Base-by-base conservation (phyloP, 208 protist genomes). In the Polymyxa betae region DNA sequence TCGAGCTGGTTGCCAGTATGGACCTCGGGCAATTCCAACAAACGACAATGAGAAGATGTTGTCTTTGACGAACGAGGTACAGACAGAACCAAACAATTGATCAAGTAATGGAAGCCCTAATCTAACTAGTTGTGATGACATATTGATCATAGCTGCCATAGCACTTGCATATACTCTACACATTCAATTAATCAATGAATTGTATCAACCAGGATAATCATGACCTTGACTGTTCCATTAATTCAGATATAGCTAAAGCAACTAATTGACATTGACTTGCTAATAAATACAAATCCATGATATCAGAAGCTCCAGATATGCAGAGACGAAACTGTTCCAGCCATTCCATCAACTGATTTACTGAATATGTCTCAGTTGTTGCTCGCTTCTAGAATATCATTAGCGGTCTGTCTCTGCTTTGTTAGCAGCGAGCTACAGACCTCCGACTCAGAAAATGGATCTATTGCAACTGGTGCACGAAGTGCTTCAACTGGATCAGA, bases 171-270 rank as follows among this genome's bases (percentile, higher is more conserved):
- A 82, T 5, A 82, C 72, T 82, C 72, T 82, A n/a, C 40, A 20
- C 72, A 82, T 5, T 5, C 40, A 35, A 82, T 82, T 35, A 5
- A 45, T 38, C 35, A 5, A 16, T 35, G 5, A 82, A 82, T n/a
- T 12, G 12, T n/a, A 5, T 35, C 40, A 5, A 20, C n/a, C 10
- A 43, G 16, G 72, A 82, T 40, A 35, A 82, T 40, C 5, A 20
- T 20, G n/a, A 82, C 72, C 72, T 82, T 82, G 72, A n/a, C 72
- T 82, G 72, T 35, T 82, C 72, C 72, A 82, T 82, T 12, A 82
- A 43, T 43, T 82, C 72, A 5, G 72, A 82, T 35, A 82, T 43
- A 35, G 72, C 72, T 16, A 82, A 43, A 5, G 72, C 5, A 5
- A 82, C 72, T 5, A 82, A 12, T 16, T 82, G 72, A 82, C 72